Evolutionary conservation across 768 basidiomycete species (phyloP).

Genomic region (Royoungia palumana): DNA sequence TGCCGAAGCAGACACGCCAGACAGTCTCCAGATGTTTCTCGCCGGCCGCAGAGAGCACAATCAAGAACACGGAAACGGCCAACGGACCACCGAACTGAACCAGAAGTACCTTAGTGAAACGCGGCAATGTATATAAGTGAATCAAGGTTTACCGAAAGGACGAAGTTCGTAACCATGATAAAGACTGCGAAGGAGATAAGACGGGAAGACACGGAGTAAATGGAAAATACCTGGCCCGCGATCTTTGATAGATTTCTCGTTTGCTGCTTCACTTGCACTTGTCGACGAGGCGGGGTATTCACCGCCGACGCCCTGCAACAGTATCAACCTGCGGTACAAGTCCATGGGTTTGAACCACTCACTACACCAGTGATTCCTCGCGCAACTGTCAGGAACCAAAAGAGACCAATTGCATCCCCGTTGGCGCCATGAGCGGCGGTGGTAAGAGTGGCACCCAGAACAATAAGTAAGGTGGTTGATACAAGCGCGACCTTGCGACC

Average conservation of each 20-base stretch:
- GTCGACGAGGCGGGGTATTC: constrained; percentile 76
- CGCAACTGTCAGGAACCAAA: constrained; percentile 74
- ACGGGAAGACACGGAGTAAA: constrained; percentile 1
- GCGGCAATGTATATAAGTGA: not conserved
- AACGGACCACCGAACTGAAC: constrained; percentile 63
- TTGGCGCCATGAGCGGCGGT: constrained; percentile 65
- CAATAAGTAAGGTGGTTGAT: constrained; percentile 63
- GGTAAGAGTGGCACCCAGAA: constrained; percentile 62
- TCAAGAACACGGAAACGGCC: constrained; percentile 62
- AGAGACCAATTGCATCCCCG: constrained; percentile 54
- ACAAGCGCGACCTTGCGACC: constrained; percentile 78
- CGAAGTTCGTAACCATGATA: constrained; percentile 74
- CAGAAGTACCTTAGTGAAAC: constrained; percentile 1
- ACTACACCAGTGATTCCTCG: constrained; percentile 69
- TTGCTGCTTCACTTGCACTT: constrained; percentile 67
- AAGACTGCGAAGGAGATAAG: constrained; percentile 42
- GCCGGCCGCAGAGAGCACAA: constrained; percentile 65
- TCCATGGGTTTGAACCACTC: constrained; percentile 17
- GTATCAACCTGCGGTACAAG: constrained; percentile 1
- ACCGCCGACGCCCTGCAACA: constrained; percentile 65
- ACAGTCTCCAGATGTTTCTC: constrained; percentile 58
- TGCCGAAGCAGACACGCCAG: constrained; percentile 65
- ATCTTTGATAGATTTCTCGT: constrained; percentile 57
- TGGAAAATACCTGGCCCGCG: constrained; percentile 53
- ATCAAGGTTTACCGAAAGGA: constrained; percentile 46